Base-by-base conservation (phyloP, 495 filamentous ascomycete genomes). In the Parathielavia appendiculata region DNA sequence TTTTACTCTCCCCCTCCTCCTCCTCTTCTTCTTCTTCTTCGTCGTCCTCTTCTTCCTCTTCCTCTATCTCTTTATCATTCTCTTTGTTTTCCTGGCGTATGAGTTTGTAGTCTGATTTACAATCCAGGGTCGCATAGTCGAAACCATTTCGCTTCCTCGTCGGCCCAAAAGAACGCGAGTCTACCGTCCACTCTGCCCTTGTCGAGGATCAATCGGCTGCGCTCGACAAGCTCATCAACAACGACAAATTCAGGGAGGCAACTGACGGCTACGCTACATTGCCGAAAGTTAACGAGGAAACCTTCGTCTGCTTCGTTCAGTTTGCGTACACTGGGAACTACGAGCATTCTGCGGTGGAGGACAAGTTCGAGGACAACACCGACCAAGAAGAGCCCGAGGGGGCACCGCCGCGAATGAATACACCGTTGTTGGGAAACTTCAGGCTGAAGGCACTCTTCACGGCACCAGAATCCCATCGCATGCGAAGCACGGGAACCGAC, bases 291-390 rank as follows among this genome's bases (percentile, higher is more conserved):
- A 38, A 55, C 44, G 60, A 58, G 22, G 55, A 56, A 10, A 62
- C 60, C 1, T 58, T 62, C 51, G 16, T 51, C 4, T 14, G 14
- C 16, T 62, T 62, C 20, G 13, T 35, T 19, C 36, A 56, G 22
- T 55, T 45, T 23, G 60, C 55, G 13, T 62, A 62, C 41, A 58
- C 60, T 13, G 60, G 60, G 23, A 16, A 46, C 22, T 61, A 61
- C 23, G 30, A 14, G 6, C 10, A 4, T 5, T 45, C 43, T 5
- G n/a, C 4, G 5, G 19, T 5, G 43, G n/a, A 20, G 4, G 43
- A 22, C n/a, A 1, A 20, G 5, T 22, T 13, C n/a, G n/a, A 19
- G 8, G 22, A 22, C 4, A 22, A 26, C 19, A n/a, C 17, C 19
- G 44, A 26, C 20, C 45, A n/a, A n/a, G n/a, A n/a, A n/a, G n/a